Percentiles rank a stretch among this genome's conserved stretches.
These are phyloP conservation scores for Articulospora tetracladia DNA, from an alignment of 495 filamentous ascomycete species.

Conservation along the genomic window DNA sequence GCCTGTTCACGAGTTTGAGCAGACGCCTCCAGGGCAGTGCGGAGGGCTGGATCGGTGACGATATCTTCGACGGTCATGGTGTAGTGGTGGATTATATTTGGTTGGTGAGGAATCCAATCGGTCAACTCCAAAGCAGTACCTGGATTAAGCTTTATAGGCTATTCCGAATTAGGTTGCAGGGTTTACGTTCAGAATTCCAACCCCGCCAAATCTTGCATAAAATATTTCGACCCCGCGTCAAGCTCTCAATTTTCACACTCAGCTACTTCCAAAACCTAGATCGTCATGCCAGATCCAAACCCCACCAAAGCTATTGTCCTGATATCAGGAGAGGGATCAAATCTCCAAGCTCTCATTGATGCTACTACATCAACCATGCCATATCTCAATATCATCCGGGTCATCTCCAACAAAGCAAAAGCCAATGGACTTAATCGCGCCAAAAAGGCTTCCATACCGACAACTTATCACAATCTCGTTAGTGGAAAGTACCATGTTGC, in stretches of 20 bases:
- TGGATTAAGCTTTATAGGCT: neutral
- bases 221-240: neutral
- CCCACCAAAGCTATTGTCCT: constrained; percentile 22
- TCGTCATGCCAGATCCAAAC: constrained; percentile 12
- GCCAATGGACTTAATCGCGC: constrained; percentile 79
- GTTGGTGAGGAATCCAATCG: neutral
- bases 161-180: neutral
- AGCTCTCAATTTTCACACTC: too few species aligned
- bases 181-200: neutral
- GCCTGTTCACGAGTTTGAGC: constrained; percentile 69
- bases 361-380: constrained; percentile 54
- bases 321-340: constrained; percentile 79
- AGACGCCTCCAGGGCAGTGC: constrained; percentile 67
- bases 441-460: constrained; percentile 64
- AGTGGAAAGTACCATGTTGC: constrained; percentile 49
- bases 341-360: constrained; percentile 89
- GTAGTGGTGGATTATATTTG: neutral
- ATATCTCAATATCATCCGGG: constrained; percentile 61
- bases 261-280: neutral
- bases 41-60: constrained; percentile 66
- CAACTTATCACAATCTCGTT: constrained; percentile 82
- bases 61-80: constrained; percentile 49
- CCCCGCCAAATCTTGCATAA: neutral
- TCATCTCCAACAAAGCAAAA: constrained; percentile 78
- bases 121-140: neutral